Evolutionary conservation across 331 rosid genomes (phyloP).

Genomic region (Telfairia occidentalis): DNA sequence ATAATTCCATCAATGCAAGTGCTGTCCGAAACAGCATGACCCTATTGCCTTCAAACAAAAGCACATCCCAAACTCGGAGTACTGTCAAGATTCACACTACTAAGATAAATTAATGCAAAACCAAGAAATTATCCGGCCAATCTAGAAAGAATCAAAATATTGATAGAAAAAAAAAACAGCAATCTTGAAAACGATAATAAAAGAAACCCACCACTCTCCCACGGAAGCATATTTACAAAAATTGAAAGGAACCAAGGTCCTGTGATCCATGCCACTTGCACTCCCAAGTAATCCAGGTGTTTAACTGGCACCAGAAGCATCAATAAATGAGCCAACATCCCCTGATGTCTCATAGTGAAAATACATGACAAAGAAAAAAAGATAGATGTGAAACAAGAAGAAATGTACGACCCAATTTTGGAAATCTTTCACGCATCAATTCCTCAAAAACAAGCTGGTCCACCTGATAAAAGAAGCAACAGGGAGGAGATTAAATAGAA

Average conservation of each 20-base stretch:
- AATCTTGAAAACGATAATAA: background rate
- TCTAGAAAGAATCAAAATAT: background rate
- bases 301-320: constrained; percentile 72
- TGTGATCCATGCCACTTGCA: constrained; percentile 92
- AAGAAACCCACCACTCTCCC: constrained; percentile 80
- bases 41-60: constrained; percentile 83
- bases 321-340: constrained; percentile 21
- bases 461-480: constrained; percentile 50
- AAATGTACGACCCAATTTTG: constrained; percentile 55
- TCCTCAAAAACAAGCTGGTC: constrained; percentile 96
- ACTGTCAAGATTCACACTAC: constrained; percentile 27
- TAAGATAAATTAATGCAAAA: constrained; percentile 18
- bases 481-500: constrained; percentile 5
- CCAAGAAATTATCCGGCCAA: background rate
- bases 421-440: constrained; percentile 76
- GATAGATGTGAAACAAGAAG: constrained; percentile 5
- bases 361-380: constrained; percentile 8
- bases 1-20: constrained; percentile 73
- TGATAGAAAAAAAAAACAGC: constrained; percentile 11
- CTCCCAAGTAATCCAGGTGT: constrained; percentile 98
- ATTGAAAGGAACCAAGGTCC: constrained; percentile 97
- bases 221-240: constrained; percentile 80
- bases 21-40: constrained; percentile 95
- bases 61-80: constrained; percentile 88
- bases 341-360: constrained; percentile 17